Evolutionary conservation across 805 yeast genomes (phyloP).

Genomic region (Suhomyces sp.): DNA sequence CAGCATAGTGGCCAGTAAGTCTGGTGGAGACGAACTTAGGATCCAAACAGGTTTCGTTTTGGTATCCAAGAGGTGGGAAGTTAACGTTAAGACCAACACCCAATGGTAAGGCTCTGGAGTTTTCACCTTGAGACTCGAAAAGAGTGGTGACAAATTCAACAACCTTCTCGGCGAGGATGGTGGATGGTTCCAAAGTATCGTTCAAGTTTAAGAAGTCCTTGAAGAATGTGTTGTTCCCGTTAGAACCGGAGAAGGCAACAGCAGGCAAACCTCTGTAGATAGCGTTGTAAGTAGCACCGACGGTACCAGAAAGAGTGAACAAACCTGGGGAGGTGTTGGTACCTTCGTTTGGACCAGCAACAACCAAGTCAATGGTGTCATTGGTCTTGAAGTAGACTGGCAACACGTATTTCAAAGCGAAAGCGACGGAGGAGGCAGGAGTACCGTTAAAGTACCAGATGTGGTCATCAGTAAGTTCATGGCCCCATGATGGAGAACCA

Average conservation of each 20-base stretch:
- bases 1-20: constrained; percentile 42
- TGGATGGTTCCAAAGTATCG: constrained; percentile 40
- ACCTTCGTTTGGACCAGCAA: constrained; percentile 57
- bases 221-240: constrained; percentile 48
- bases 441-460: constrained; percentile 57
- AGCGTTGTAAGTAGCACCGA: constrained; percentile 50
- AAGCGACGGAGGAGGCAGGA: constrained; percentile 52
- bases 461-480: constrained; percentile 32
- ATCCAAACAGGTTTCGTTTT: constrained; percentile 40
- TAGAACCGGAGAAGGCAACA: constrained; percentile 53
- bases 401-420: constrained; percentile 47
- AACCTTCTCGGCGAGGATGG: constrained; percentile 44
- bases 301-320: constrained; percentile 49
- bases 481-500: constrained; percentile 58
- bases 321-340: constrained; percentile 42
- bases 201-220: constrained; percentile 42
- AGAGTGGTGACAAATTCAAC: constrained; percentile 39
- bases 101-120: constrained; percentile 39
- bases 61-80: constrained; percentile 42
- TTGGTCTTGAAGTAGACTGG: constrained; percentile 44
- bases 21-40: constrained; percentile 48
- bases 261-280: constrained; percentile 50
- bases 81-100: constrained; percentile 50
- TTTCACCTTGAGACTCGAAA: constrained; percentile 38
- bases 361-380: constrained; percentile 46